Conservation (phyloP, 192 early-diverging fungal species). For the Backusella australiensis region DNA sequence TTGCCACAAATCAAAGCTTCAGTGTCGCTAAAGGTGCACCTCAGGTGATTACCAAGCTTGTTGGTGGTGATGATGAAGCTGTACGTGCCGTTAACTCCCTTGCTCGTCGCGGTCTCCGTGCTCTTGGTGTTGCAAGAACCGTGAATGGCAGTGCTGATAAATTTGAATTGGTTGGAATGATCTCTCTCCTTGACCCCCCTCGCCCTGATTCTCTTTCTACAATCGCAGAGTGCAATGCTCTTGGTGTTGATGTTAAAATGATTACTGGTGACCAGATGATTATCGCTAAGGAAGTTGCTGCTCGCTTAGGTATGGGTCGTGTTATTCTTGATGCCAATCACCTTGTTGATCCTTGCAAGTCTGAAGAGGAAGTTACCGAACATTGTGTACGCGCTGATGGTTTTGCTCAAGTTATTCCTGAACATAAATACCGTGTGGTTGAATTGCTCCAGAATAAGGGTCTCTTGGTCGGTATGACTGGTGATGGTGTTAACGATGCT, state of each 20-base stretch:
- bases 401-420: constrained; percentile 96
- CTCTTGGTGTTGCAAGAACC: constrained; percentile 90
- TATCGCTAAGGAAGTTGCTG: constrained; percentile 91
- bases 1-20: constrained; percentile 73
- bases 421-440: constrained; percentile 98
- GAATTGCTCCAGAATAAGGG: constrained; percentile 89
- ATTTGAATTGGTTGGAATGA: constrained; percentile 88
- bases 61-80: constrained; percentile 70
- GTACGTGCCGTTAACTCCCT: constrained; percentile 70
- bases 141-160: constrained; percentile 57
- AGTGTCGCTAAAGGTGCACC: constrained; percentile 86
- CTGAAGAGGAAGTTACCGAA: constrained; percentile 82
- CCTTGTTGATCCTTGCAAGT: constrained; percentile 73
- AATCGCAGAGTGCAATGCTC: constrained; percentile 77
- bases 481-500: constrained; percentile 88
- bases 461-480: constrained; percentile 91
- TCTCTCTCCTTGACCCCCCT: constrained; percentile 88
- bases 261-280: constrained; percentile 95
- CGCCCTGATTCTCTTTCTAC: constrained; percentile 87
- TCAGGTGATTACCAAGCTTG: constrained; percentile 76
- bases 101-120: constrained; percentile 81
- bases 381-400: constrained; percentile 88
- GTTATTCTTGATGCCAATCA: constrained; percentile 87
- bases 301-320: constrained; percentile 88
- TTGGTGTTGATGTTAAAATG: constrained; percentile 95